Evolutionary conservation across 805 yeast species (phyloP).

Genomic region (Candida lessepsii): DNA sequence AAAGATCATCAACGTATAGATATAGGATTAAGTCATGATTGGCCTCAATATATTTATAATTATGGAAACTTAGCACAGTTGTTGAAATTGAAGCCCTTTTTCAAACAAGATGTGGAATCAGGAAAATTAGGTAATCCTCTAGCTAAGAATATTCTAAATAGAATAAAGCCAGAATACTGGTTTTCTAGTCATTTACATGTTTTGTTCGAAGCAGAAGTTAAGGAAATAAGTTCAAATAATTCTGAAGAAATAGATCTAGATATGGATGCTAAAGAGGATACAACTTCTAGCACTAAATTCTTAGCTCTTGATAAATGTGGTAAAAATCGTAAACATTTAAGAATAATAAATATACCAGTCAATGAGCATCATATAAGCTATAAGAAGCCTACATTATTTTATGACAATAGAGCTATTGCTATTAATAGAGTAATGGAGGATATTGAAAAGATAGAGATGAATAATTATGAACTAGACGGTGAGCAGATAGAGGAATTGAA

Average conservation of each 20-base stretch:
- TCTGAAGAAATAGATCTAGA: conserved; percentile 22
- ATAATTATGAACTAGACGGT: neutral
- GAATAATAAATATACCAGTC: conserved; percentile 43
- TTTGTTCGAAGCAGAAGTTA: conserved; percentile 56
- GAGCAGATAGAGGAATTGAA: neutral
- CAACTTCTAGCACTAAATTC: conserved; percentile 43
- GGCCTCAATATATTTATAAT: conserved; percentile 82
- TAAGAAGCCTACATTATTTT: conserved; percentile 18
- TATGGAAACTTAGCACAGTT: conserved; percentile 58
- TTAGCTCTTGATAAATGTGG: conserved; percentile 85
- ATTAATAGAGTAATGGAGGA: conserved; percentile 36
- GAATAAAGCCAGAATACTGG: conserved; percentile 71
- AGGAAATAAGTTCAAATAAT: conserved; percentile 10
- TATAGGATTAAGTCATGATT: conserved; percentile 79
- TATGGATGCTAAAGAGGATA: conserved; percentile 16
- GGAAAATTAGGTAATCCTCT: conserved; percentile 73
- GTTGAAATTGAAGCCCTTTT: conserved; percentile 61
- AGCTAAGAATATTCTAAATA: conserved; percentile 51
- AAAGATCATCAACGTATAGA: conserved; percentile 34
- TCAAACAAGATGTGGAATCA: conserved; percentile 57
- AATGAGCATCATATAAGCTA: conserved; percentile 13
- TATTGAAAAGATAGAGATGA: neutral
- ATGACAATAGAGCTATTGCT: conserved; percentile 33
- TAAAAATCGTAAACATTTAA: conserved; percentile 59
- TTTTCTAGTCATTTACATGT: conserved; percentile 89